Evolutionary conservation across 169 alveolate species (phyloP).

Genomic region (Plasmodium blacklocki): DNA sequence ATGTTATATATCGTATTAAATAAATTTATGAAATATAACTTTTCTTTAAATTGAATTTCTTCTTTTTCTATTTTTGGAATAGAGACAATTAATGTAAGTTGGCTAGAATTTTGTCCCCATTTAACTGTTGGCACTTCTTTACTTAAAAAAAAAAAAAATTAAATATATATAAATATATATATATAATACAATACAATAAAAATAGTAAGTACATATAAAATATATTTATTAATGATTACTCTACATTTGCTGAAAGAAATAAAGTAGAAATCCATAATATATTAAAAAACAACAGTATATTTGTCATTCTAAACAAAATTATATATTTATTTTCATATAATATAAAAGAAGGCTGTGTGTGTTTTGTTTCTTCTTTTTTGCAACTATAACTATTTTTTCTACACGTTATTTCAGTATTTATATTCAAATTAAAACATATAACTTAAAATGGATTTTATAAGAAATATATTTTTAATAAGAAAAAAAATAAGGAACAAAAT

Average conservation of each 20-base stretch:
- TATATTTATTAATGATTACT: slow-evolving; percentile 5
- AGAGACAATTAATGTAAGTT: slow-evolving; percentile 45
- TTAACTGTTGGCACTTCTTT: slow-evolving; percentile 56
- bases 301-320: too few species aligned
- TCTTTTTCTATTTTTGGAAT: slow-evolving; percentile 30
- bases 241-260: background rate
- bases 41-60: slow-evolving; percentile 64
- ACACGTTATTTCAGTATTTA: too few species aligned
- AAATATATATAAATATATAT: too few species aligned
- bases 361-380: too few species aligned
- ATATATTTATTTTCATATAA: too few species aligned
- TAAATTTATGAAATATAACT: slow-evolving; percentile 29
- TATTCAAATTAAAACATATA: too few species aligned
- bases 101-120: slow-evolving; percentile 69
- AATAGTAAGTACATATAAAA: background rate
- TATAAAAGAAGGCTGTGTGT: too few species aligned
- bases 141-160: slow-evolving; percentile 6
- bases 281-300: background rate
- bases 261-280: slow-evolving; percentile 1
- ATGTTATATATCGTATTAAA: background rate
- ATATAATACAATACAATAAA: background rate
- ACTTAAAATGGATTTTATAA: too few species aligned
- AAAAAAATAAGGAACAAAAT: too few species aligned
- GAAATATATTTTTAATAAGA: too few species aligned
- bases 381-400: too few species aligned